Conservation (phyloP, 1,139 yeast genomes). For the Kluyveromyces sp. region DNA sequence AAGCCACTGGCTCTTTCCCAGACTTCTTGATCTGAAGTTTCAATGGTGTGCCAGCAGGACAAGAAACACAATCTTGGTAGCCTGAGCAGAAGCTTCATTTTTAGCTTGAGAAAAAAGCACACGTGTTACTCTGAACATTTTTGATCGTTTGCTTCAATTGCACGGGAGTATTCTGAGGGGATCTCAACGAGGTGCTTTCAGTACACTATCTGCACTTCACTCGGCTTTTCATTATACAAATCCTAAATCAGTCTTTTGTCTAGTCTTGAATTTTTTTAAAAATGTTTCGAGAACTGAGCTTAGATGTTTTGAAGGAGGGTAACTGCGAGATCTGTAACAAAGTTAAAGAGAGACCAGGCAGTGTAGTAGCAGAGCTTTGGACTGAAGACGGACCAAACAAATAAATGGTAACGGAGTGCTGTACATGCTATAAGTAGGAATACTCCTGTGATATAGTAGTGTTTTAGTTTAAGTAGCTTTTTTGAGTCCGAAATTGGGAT, state of each 20-base stretch:
- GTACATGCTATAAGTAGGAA: constrained; percentile 64
- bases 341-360: constrained; percentile 54
- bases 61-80: constrained; percentile 30
- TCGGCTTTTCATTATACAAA: too few species aligned
- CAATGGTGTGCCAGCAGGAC: constrained; percentile 71
- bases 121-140: constrained; percentile 5
- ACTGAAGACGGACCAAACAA: constrained; percentile 96
- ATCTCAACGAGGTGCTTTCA: too few species aligned
- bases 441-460: constrained; percentile 53
- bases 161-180: too few species aligned
- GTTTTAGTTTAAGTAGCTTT: constrained; percentile 30
- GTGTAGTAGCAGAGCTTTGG: constrained; percentile 80
- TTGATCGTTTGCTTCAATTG: neutral
- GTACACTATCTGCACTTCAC: too few species aligned
- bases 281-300: constrained; percentile 2
- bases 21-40: constrained; percentile 69
- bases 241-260: too few species aligned
- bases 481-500: neutral
- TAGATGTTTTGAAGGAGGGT: constrained; percentile 2
- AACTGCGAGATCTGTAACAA: neutral
- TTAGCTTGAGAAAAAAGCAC: constrained; percentile 7
- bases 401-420: constrained; percentile 71
- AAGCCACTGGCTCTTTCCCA: constrained; percentile 85
- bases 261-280: neutral
- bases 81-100: neutral